Percentiles rank a stretch among this genome's conserved stretches.
These are phyloP conservation scores for Pueraria montana DNA, from an alignment of 306 rosid genomes.

Conservation along the genomic window DNA sequence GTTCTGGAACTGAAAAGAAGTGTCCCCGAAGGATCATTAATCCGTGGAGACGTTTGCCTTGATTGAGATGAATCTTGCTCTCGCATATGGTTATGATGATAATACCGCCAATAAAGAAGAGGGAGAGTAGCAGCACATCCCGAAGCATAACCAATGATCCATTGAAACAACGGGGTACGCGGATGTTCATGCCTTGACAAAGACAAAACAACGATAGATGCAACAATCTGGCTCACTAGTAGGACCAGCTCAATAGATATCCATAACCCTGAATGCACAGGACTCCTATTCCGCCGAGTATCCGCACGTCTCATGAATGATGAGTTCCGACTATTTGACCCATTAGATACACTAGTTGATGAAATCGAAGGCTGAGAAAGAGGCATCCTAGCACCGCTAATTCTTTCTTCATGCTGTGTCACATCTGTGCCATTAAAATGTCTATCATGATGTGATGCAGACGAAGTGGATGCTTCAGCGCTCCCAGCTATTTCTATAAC, in stretches of 20 bases:
- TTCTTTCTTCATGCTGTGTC: slow-evolving; percentile 64
- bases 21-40: slow-evolving; percentile 73
- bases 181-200: slow-evolving; percentile 89
- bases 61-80: slow-evolving; percentile 78
- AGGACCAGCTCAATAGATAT: slow-evolving; percentile 89
- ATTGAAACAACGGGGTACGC: slow-evolving; percentile 78
- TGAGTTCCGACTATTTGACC: slow-evolving; percentile 72
- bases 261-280: slow-evolving; percentile 93
- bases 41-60: slow-evolving; percentile 81
- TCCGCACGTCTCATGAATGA: slow-evolving; percentile 77
- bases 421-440: slow-evolving; percentile 55
- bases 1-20: slow-evolving; percentile 72
- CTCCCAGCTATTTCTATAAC: slow-evolving; percentile 69
- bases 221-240: slow-evolving; percentile 86
- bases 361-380: slow-evolving; percentile 57
- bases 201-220: slow-evolving; percentile 80
- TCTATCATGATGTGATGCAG: slow-evolving; percentile 68
- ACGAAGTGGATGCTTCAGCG: slow-evolving; percentile 57
- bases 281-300: slow-evolving; percentile 80
- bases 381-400: slow-evolving; percentile 52
- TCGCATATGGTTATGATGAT: slow-evolving; percentile 73
- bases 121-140: slow-evolving; percentile 96
- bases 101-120: slow-evolving; percentile 94
- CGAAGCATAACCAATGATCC: slow-evolving; percentile 93
- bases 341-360: slow-evolving; percentile 61